Evolutionary conservation across 257 asterid genomes (phyloP).

Genomic region (Voacanga thouarsii): DNA sequence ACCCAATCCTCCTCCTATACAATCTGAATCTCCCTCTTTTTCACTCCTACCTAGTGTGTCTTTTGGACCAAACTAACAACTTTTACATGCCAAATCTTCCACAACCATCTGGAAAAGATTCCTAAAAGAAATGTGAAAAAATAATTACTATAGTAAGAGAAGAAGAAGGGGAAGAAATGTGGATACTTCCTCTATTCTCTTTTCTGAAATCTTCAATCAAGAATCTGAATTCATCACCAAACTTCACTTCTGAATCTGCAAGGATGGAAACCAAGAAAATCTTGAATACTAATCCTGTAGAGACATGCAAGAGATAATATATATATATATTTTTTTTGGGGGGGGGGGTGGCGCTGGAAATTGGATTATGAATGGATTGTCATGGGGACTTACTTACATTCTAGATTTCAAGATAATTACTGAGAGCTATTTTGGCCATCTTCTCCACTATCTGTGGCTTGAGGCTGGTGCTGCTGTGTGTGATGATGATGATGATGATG

Average conservation of each 20-base stretch:
- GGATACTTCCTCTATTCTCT: slow-evolving; percentile 26
- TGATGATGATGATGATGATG: slow-evolving; percentile 25
- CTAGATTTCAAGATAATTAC: slow-evolving; percentile 2
- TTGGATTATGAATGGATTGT: not conserved
- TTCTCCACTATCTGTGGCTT: slow-evolving; percentile 25
- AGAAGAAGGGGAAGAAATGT: slow-evolving; percentile 20
- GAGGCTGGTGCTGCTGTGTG: slow-evolving; percentile 25
- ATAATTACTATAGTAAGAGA: slow-evolving; percentile 12
- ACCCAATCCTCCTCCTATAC: slow-evolving; percentile 45
- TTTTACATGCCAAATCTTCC: slow-evolving; percentile 40
- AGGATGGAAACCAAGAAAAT: not conserved
- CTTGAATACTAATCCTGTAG: not conserved
- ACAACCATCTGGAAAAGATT: slow-evolving; percentile 24
- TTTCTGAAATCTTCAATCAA: slow-evolving; percentile 8
- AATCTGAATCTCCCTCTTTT: slow-evolving; percentile 21
- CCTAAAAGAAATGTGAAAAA: slow-evolving; percentile 10
- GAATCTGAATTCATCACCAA: not conserved
- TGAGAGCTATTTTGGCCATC: slow-evolving; percentile 25
- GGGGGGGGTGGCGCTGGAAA: too few species aligned
- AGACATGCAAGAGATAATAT: not conserved
- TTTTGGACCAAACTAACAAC: slow-evolving; percentile 38
- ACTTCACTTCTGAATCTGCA: slow-evolving; percentile 18
- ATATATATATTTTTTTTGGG: too few species aligned
- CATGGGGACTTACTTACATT: not conserved
- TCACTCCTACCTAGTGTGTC: slow-evolving; percentile 29